These are phyloP conservation scores for Rhizophagus clarus DNA, from an alignment of 192 early-diverging fungal genomes.

Conservation along the genomic window DNA sequence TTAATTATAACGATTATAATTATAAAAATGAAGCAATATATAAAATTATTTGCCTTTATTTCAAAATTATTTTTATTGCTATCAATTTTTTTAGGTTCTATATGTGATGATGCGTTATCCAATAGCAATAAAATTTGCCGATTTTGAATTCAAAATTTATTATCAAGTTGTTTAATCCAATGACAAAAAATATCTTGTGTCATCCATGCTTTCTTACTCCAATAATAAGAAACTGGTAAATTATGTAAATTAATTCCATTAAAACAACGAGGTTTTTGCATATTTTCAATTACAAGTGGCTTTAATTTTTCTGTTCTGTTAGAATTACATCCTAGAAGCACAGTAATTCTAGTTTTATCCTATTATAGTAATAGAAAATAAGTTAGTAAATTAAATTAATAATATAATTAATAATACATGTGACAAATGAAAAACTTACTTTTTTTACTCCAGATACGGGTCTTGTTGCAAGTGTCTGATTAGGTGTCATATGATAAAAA, in stretches of 20 bases:
- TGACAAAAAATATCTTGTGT: neutral
- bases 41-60: too few relatives aligned
- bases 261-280: too few relatives aligned
- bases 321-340: neutral
- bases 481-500: too few relatives aligned
- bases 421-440: neutral
- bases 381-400: too few relatives aligned
- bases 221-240: neutral
- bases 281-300: too few relatives aligned
- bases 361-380: neutral
- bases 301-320: too few relatives aligned
- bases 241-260: neutral
- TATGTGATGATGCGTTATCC: slow-evolving; percentile 5
- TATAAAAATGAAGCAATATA: too few relatives aligned
- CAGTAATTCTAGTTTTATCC: neutral
- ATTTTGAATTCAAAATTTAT: neutral
- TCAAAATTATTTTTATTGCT: too few relatives aligned
- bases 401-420: too few relatives aligned
- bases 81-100: too few relatives aligned
- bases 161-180: neutral
- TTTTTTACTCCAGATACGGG: neutral
- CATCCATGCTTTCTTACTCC: neutral
- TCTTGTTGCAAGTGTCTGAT: neutral
- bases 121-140: neutral
- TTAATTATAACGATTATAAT: too few relatives aligned